phyloP scores from a whole-genome alignment of 768 basidiomycete species.

The Tephrocybe sp. region DNA sequence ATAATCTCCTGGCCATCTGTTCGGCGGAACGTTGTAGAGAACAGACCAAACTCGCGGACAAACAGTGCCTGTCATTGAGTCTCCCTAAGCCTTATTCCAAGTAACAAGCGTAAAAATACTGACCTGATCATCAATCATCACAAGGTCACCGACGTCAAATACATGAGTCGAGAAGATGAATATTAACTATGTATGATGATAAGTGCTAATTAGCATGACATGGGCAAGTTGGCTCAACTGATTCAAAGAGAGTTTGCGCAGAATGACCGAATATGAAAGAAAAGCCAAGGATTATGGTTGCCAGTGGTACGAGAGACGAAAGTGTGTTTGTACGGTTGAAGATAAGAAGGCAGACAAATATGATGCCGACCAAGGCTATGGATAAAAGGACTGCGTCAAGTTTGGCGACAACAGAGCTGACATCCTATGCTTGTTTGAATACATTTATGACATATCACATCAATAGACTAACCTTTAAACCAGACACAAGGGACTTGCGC shows the following conservation, averaged over 20 bases:
- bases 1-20: slow-evolving; percentile 81
- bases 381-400: slow-evolving; percentile 71
- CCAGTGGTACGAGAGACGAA: slow-evolving; percentile 72
- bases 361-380: slow-evolving; percentile 52
- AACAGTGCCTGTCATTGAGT: slow-evolving; percentile 41
- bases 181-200: slow-evolving; percentile 48
- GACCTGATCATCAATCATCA: slow-evolving; percentile 76
- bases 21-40: slow-evolving; percentile 75
- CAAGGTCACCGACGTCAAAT: slow-evolving; percentile 81
- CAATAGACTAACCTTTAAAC: slow-evolving; percentile 53
- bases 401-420: slow-evolving; percentile 70
- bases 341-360: slow-evolving; percentile 72
- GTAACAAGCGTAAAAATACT: too few species aligned
- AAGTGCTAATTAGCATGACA: neutral
- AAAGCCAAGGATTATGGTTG: slow-evolving; percentile 78
- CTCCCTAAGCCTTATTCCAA: too few species aligned
- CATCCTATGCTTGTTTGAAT: slow-evolving; percentile 44
- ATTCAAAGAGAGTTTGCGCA: slow-evolving; percentile 76
- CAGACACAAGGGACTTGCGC: slow-evolving; percentile 65
- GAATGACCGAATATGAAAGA: slow-evolving; percentile 86
- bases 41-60: slow-evolving; percentile 78
- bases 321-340: slow-evolving; percentile 68
- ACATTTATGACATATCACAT: neutral
- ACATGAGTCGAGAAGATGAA: slow-evolving; percentile 86
- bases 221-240: slow-evolving; percentile 38